Evolutionary conservation across 2,329 filamentous ascomycete species (phyloP), one percentile per base, ranked within the genome.

Genomic region (Amesomyces nigricolor): DNA sequence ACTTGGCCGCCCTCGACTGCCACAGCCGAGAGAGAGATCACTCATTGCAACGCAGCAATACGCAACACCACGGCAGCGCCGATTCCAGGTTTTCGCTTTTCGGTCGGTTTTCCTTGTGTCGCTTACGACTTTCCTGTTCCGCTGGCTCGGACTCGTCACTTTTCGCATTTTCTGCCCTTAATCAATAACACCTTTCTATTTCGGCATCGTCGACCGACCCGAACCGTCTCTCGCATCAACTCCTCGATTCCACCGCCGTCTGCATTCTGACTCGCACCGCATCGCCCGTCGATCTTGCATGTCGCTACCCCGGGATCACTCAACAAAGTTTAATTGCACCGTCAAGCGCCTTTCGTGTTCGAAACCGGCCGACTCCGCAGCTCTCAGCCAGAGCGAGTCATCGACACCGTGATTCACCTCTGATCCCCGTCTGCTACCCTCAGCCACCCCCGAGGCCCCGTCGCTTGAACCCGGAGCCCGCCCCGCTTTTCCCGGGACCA

Each of bases 401-500:
- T 51, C 49, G 19, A 4, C 16, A 19, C 30, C 29, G 42, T 57
- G 58, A 61, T 58, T 55, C 49, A 44, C 59, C 38, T 44, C 43
- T 37, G 56, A 58, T 60, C 47, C 17, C 47, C 48, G 13, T 53
- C 51, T 57, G 47, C 48, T 50, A 49, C 58, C 38, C 47, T 51
- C 48, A 57, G 52, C 52, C 56, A 54, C 59, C 51, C 58, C 45
- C 43, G 46, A 47, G 14, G 39, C 19, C 53, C 43, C 47, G 47
- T 47, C 26, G 30, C 22, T 5, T 45, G 44, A 29, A 32, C 40
- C 19, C 58, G 45, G 51, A 42, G 46, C 37, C 10, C 17, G 13
- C 35, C 48, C 61, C 58, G 55, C 59, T 54, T 55, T 58, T 61
- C 46, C 57, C 58, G 60, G 51, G 58, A 60, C 62, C 56, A 61